Conservation (phyloP, 495 filamentous ascomycete species). For the Chaetomium tenue region DNA sequence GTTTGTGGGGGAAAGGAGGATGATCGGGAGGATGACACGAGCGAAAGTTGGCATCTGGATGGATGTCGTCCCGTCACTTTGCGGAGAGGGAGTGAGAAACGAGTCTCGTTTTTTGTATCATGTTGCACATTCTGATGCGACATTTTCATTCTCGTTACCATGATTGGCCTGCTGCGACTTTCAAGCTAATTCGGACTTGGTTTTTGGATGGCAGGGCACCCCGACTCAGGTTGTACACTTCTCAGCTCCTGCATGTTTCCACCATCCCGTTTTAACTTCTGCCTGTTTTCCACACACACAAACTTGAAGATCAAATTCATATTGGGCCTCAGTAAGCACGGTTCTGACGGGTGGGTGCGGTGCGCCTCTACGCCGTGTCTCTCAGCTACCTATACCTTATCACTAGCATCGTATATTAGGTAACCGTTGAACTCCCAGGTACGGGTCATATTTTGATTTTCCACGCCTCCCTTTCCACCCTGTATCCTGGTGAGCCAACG, state of each 20-base stretch:
- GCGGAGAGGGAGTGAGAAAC: no score
- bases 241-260: neutral
- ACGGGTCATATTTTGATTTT: no score
- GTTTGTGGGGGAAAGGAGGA: neutral
- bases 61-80: no score
- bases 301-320: neutral
- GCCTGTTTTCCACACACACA: neutral
- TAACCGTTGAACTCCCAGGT: neutral
- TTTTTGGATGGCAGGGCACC: neutral
- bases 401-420: neutral
- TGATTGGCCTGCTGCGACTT: no score
- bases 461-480: no score
- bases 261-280: neutral
- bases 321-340: no score
- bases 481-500: no score
- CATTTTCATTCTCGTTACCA: no score
- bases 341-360: no score
- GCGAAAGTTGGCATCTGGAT: neutral
- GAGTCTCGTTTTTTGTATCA: no score
- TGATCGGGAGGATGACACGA: neutral
- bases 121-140: no score
- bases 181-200: no score
- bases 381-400: neutral
- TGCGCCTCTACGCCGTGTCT: neutral
- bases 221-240: neutral